A percentile compares a stretch with the other conserved stretches of the same genome.
Conservation (phyloP, 345 rosid genomes). For the Sonneratia alba region DNA sequence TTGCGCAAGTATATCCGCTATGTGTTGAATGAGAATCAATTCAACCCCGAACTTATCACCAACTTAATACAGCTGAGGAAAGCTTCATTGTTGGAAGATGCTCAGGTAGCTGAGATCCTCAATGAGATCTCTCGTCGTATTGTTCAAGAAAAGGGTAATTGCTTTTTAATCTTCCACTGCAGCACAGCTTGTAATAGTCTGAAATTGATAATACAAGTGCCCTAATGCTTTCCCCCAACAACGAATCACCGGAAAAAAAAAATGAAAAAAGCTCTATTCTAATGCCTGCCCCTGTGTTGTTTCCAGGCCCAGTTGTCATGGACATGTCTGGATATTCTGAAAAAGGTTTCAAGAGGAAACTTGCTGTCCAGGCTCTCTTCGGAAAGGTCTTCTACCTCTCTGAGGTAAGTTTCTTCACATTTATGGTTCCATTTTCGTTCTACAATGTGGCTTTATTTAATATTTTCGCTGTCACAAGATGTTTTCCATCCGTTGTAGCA, state of each 20-base stretch:
- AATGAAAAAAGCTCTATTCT: neutral
- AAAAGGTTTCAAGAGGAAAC: slow-evolving; percentile 86
- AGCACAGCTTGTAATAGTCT: neutral
- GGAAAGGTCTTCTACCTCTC: slow-evolving; percentile 86
- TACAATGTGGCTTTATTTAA: neutral
- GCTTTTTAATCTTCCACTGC: neutral
- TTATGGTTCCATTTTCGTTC: neutral
- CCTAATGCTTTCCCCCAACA: neutral
- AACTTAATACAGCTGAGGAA: slow-evolving; percentile 61
- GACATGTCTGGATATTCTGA: slow-evolving; percentile 72
- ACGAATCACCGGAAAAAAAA: neutral
- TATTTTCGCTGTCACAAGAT: neutral
- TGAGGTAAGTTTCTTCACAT: slow-evolving; percentile 38
- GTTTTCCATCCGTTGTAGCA: neutral
- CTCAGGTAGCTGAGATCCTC: slow-evolving; percentile 60
- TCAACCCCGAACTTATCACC: slow-evolving; percentile 61
- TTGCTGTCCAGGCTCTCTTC: slow-evolving; percentile 79
- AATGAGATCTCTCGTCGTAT: slow-evolving; percentile 78
- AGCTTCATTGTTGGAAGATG: slow-evolving; percentile 62
- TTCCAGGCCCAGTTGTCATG: slow-evolving; percentile 89
- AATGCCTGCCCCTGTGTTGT: slow-evolving; percentile 8
- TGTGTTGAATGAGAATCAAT: slow-evolving; percentile 85
- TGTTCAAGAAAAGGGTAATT: slow-evolving; percentile 71
- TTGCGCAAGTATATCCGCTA: slow-evolving; percentile 82
- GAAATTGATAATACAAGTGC: neutral